These are phyloP conservation scores for Magnolia changhungtana DNA, from an alignment of 164 flowering plant genomes.

Conservation along the genomic window DNA sequence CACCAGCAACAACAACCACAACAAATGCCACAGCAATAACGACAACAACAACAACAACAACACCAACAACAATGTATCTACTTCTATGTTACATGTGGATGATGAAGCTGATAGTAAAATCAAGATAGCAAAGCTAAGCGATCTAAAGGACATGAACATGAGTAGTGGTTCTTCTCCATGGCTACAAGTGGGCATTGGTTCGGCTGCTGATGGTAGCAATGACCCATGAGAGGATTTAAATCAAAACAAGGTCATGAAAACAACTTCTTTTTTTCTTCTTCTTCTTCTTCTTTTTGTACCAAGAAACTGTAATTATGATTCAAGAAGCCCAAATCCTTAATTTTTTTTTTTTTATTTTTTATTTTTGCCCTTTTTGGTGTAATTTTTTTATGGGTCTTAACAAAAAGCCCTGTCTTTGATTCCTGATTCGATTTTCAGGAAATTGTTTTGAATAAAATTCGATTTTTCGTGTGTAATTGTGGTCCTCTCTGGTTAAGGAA, in stretches of 20 bases:
- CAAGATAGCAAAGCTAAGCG: constrained; percentile 79
- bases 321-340: constrained; percentile 15
- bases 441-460: constrained; percentile 14
- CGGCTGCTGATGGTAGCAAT: constrained; percentile 42
- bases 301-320: constrained; percentile 18
- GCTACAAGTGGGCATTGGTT: constrained; percentile 91
- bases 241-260: not conserved
- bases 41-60: not conserved
- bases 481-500: not conserved
- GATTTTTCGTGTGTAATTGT: not conserved
- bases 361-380: not conserved
- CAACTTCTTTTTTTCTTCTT: not conserved
- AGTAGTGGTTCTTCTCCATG: constrained; percentile 61
- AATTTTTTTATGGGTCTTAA: constrained; percentile 13
- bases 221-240: constrained; percentile 21
- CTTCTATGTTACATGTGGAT: constrained; percentile 28
- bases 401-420: not conserved
- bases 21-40: constrained; percentile 6
- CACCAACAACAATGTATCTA: constrained; percentile 1
- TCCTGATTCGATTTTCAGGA: constrained; percentile 14
- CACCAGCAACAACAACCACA: not conserved
- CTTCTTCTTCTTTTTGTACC: constrained; percentile 1
- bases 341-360: not conserved
- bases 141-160: constrained; percentile 57
- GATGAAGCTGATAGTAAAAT: constrained; percentile 72